A percentile compares a stretch with the other conserved stretches of the same genome.
Conservation (phyloP, 306 rosid species). For the Glycyrrhiza uralensis region DNA sequence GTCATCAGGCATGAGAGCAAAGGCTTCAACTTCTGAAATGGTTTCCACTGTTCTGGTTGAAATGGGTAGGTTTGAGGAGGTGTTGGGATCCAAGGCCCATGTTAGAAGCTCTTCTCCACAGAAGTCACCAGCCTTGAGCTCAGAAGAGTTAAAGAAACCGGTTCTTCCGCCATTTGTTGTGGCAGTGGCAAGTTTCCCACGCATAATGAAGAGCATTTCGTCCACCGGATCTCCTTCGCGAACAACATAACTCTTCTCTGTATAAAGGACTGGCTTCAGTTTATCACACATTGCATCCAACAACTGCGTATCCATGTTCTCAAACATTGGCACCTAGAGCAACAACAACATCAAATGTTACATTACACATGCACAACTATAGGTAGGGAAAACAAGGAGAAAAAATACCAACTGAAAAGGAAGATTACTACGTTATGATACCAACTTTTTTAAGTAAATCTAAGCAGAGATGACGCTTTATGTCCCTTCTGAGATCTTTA, state of each 20-base stretch:
- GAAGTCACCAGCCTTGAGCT: constrained; percentile 75
- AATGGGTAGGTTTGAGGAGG: constrained; percentile 60
- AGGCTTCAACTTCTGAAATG: constrained; percentile 81
- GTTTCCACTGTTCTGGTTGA: constrained; percentile 76
- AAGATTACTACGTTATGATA: background rate
- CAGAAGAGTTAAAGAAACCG: constrained; percentile 55
- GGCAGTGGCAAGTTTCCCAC: constrained; percentile 54
- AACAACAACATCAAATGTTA: background rate
- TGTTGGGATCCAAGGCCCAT: constrained; percentile 78
- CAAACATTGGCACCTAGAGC: constrained; percentile 69
- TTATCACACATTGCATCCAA: constrained; percentile 70
- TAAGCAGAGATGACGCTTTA: constrained; percentile 82
- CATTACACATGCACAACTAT: background rate
- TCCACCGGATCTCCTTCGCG: constrained; percentile 94
- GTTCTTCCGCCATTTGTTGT: constrained; percentile 78
- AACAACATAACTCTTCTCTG: constrained; percentile 55
- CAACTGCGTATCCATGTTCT: constrained; percentile 63
- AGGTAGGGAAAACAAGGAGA: background rate
- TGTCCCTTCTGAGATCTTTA: constrained; percentile 83
- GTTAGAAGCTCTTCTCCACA: constrained; percentile 96
- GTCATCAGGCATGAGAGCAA: constrained; percentile 74
- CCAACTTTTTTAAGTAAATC: constrained; percentile 60
- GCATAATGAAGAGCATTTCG: constrained; percentile 83
- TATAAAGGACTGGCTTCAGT: constrained; percentile 74
- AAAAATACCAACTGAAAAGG: background rate